phyloP scores from a whole-genome alignment of 495 filamentous ascomycete species.

The Aspergillus coremiiformis region DNA sequence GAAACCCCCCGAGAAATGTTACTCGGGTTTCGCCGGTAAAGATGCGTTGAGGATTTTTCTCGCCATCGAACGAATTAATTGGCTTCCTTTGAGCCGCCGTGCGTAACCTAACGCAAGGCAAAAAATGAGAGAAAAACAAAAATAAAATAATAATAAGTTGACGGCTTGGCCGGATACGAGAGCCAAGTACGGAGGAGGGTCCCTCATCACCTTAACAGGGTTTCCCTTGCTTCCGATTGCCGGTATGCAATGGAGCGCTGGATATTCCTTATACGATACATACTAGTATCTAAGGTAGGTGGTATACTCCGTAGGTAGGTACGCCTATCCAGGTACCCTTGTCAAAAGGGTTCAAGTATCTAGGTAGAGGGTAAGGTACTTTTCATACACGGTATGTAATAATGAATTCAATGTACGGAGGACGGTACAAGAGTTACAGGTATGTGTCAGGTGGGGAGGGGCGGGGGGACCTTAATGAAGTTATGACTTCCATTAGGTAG shows the following conservation, averaged over 20 bases:
- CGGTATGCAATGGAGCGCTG: background rate
- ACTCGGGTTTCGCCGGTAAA: background rate
- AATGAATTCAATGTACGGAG: background rate
- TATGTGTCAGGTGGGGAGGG: background rate
- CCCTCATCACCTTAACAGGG: background rate
- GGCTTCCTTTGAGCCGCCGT: constrained; percentile 8
- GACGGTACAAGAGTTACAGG: background rate
- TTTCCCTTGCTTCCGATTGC: background rate
- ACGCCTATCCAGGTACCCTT: too few species aligned
- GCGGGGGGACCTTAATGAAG: too few species aligned
- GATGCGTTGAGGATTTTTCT: too few species aligned
- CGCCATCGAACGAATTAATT: constrained; percentile 2
- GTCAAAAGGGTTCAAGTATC: too few species aligned
- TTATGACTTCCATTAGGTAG: too few species aligned
- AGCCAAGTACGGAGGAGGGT: background rate
- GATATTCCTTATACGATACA: too few species aligned
- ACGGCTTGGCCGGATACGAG: constrained; percentile 4
- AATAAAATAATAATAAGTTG: background rate
- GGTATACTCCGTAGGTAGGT: too few species aligned
- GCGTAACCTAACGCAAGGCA: constrained; percentile 1
- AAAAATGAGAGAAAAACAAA: background rate
- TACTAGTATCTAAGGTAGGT: background rate
- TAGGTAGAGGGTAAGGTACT: too few species aligned
- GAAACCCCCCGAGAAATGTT: background rate
- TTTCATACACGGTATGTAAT: too few species aligned